phyloP scores from a whole-genome alignment of 2,329 filamentous ascomycete species.

The Xenoacremonium recifei region DNA sequence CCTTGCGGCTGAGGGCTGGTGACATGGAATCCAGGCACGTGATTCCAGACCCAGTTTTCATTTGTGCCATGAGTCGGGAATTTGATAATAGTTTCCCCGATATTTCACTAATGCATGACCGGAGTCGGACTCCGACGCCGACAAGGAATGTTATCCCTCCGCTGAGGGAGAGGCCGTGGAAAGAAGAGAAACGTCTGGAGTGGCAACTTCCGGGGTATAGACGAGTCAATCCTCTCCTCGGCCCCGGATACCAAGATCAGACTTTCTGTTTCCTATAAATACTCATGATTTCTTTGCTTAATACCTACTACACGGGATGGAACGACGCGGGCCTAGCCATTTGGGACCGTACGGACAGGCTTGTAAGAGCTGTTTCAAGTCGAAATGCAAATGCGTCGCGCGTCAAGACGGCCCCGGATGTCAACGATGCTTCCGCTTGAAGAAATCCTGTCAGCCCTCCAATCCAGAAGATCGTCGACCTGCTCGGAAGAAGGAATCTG shows the following conservation, averaged over 20 bases:
- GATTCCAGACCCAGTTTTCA: too few species aligned
- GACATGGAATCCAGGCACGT: too few species aligned
- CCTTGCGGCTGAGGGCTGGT: too few species aligned
- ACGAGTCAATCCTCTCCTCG: background rate
- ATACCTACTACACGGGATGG: background rate
- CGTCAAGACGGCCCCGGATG: background rate
- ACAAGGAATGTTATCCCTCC: background rate
- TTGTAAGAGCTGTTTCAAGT: background rate
- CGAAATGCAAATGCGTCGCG: background rate
- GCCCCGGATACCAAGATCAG: background rate
- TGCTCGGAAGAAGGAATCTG: background rate
- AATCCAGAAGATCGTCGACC: background rate
- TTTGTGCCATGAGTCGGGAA: too few species aligned
- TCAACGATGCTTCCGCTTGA: background rate
- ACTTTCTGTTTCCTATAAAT: background rate
- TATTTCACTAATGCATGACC: slow-evolving; percentile 1
- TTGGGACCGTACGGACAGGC: background rate
- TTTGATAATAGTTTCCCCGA: too few species aligned
- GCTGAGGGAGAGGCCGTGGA: background rate
- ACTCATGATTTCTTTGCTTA: background rate
- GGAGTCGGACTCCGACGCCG: background rate
- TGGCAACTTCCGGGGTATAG: background rate
- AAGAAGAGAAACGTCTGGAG: background rate
- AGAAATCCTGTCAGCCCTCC: background rate
- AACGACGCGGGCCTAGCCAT: background rate